These are phyloP conservation scores for Nicotiana otophora DNA, from an alignment of 257 asterid species.

Conservation along the genomic window DNA sequence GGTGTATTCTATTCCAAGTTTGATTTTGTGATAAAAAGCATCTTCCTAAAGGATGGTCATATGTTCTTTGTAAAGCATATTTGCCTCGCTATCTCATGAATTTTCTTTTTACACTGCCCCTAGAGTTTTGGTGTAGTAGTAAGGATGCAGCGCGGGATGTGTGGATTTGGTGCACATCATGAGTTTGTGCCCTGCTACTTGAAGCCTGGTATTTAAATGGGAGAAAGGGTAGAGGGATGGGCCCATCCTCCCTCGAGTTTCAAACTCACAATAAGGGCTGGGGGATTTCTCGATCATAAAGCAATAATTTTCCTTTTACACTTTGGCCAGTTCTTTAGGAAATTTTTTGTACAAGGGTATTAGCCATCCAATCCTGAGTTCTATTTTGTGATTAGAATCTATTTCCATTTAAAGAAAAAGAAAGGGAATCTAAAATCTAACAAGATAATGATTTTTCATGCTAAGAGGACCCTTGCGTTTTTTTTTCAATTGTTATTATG, in stretches of 20 bases:
- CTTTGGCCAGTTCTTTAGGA: neutral
- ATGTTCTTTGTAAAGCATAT: neutral
- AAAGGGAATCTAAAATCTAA: neutral
- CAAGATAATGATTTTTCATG: neutral
- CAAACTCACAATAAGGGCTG: neutral
- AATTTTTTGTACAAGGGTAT: neutral
- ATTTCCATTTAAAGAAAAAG: neutral
- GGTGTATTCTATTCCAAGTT: neutral
- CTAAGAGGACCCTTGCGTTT: neutral
- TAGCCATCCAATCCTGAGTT: neutral
- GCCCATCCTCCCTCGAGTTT: neutral
- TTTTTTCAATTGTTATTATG: neutral
- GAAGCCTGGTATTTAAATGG: neutral
- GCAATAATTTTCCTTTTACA: neutral
- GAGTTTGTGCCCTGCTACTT: neutral
- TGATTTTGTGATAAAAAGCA: neutral
- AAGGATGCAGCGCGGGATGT: neutral
- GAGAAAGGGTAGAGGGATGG: neutral
- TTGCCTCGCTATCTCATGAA: neutral
- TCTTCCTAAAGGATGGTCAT: neutral
- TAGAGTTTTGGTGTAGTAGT: neutral
- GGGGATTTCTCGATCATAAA: neutral
- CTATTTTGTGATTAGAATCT: neutral
- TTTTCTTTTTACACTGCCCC: neutral
- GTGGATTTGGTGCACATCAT: neutral